Base-by-base conservation (phyloP, 2,329 filamentous ascomycete species). In the Fusarium graminum region DNA sequence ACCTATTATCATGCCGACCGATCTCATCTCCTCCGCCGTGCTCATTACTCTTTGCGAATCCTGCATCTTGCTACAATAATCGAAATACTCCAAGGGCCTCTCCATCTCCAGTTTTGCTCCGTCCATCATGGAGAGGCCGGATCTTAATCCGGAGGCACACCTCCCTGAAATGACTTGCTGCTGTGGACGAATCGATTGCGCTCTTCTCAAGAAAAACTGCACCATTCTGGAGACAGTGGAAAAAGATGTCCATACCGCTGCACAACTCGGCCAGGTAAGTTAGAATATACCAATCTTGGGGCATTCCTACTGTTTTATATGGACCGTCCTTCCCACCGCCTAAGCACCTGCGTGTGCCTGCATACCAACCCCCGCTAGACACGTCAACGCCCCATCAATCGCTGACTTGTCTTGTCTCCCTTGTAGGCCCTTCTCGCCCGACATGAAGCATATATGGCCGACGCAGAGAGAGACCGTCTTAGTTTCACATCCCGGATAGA, bases 381-480 rank as follows among this genome's bases (percentile, higher is more conserved):
- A 70, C 51, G 58, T 42, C 47, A 60, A 63, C 42, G 43, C 46
- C 59, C 46, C 55, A 45, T 49, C 58, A 83, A 69, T 85, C 85
- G 81, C 91, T 96, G 80, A 96, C 88, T 52, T 91, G 57, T 60
- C 55, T 56, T 30, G 88, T 65, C 44, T 42, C 79, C 30, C 82
- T 86, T 52, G 79, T 89, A 98, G 95, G 93, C 93, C 61, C 85
- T 99, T 56, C 88, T 99, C 40, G 88, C 91, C 67, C 91, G 94
- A 73, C 94, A 99, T 86, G 94, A 98, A 82, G 89, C 92, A 60
- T 97, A 97, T 79, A 94, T 97, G 85, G 90, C 90, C 70, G 93
- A 97, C 77, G 93, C 94, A 60, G 93, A 97, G 82, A 88, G 89
- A 71, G 93, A 97, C 76, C 91, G 94, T 62, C 81, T 84, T 63